Evolutionary conservation across 768 basidiomycete species (phyloP).

Genomic region (Psilocybe cyanescens): DNA sequence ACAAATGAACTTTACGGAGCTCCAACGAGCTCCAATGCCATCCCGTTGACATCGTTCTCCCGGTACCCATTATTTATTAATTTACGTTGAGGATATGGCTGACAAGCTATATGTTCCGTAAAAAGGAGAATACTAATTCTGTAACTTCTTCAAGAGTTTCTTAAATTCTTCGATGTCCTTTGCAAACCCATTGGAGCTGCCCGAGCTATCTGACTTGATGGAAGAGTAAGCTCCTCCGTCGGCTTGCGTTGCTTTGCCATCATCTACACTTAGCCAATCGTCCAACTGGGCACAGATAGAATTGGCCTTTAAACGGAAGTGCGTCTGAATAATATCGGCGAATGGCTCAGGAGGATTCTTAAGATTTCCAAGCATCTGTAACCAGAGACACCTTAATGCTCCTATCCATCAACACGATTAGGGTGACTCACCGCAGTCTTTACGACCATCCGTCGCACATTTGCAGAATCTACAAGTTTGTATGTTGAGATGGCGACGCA

Average conservation of each 20-base stretch:
- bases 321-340: conserved; percentile 84
- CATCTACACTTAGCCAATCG: conserved; percentile 77
- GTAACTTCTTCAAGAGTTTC: conserved; percentile 51
- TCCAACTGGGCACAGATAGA: conserved; percentile 76
- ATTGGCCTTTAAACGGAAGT: conserved; percentile 85
- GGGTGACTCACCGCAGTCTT: conserved; percentile 72
- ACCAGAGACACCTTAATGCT: conserved; percentile 1
- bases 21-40: neutral
- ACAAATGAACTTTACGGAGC: neutral
- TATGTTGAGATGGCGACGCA: conserved; percentile 1
- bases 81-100: neutral
- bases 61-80: neutral
- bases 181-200: conserved; percentile 62
- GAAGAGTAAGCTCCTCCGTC: conserved; percentile 55
- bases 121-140: conserved; percentile 17
- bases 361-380: conserved; percentile 83
- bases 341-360: conserved; percentile 86
- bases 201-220: conserved; percentile 34
- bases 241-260: conserved; percentile 58
- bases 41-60: neutral
- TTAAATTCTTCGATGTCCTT: conserved; percentile 79
- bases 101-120: neutral
- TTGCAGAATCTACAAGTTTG: conserved; percentile 72
- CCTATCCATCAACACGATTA: neutral
- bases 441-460: conserved; percentile 91